Base-by-base conservation (phyloP, 2,329 filamentous ascomycete genomes). In the Pochonia chlamydosporia region DNA sequence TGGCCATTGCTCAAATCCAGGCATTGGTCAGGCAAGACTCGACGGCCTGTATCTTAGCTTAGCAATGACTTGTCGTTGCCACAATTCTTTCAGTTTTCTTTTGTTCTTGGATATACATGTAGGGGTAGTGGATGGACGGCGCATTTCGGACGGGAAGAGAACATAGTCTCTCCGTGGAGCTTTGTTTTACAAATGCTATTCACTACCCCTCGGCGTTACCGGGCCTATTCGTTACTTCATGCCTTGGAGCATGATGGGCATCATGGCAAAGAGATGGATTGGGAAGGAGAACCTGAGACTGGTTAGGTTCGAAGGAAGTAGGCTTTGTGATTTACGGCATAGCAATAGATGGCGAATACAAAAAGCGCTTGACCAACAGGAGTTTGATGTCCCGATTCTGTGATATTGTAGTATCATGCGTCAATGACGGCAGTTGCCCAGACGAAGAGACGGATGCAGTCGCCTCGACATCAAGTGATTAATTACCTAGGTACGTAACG, bases 351-450 rank as follows among this genome's bases (percentile, higher is more conserved):
- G 36, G 42, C 47, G 43, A 42, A 41, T 48, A 39, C 31, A 30
- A 49, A 45, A 48, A 42, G 43, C 43, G 42, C 43, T 46, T 20
- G 42, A 20, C 42, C 41, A n/a, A n/a, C n/a, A n/a, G n/a, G n/a
- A n/a, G n/a, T n/a, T n/a, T n/a, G n/a, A n/a, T n/a, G n/a, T n/a
- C n/a, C n/a, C n/a, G n/a, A n/a, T n/a, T n/a, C n/a, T n/a, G n/a
- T n/a, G n/a, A n/a, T n/a, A n/a, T n/a, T n/a, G n/a, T n/a, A n/a
- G n/a, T n/a, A n/a, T n/a, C n/a, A n/a, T n/a, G n/a, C n/a, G n/a
- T n/a, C n/a, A n/a, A n/a, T n/a, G n/a, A n/a, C n/a, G n/a, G n/a
- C n/a, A n/a, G n/a, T n/a, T n/a, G n/a, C n/a, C n/a, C n/a, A n/a
- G n/a, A n/a, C n/a, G n/a, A n/a, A n/a, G n/a, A n/a, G n/a, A n/a